phyloP scores from a whole-genome alignment of 495 filamentous ascomycete genomes.

The Bryoglossum gracile region DNA sequence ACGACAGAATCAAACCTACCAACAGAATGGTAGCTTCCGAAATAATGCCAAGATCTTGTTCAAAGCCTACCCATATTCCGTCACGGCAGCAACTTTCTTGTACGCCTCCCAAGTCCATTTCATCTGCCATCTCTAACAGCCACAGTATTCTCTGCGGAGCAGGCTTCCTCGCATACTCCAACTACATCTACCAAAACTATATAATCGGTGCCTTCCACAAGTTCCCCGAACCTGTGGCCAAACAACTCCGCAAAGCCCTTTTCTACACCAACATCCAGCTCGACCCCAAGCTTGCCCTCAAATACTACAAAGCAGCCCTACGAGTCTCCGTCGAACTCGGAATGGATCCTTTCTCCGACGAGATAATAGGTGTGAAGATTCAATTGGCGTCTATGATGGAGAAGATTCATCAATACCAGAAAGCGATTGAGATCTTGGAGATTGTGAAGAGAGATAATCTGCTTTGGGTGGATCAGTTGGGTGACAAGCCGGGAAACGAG shows the following conservation, averaged over 20 bases:
- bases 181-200: constrained; percentile 60
- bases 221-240: constrained; percentile 74
- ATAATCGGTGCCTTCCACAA: constrained; percentile 59
- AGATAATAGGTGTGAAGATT: constrained; percentile 82
- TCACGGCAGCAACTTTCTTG: constrained; percentile 13
- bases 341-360: constrained; percentile 83
- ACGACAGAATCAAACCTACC: constrained; percentile 15
- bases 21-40: constrained; percentile 2
- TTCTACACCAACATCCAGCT: constrained; percentile 74
- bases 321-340: constrained; percentile 57
- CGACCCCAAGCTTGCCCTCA: constrained; percentile 65
- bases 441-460: constrained; percentile 51
- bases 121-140: constrained; percentile 1
- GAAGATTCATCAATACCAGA: constrained; percentile 55
- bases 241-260: constrained; percentile 73
- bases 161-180: constrained; percentile 45
- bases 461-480: constrained; percentile 51
- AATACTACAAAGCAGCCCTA: constrained; percentile 74
- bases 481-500: constrained; percentile 45
- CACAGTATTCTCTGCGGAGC: constrained; percentile 43
- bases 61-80: constrained; percentile 19
- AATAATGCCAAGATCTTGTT: constrained; percentile 14
- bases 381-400: constrained; percentile 73
- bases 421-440: constrained; percentile 69
- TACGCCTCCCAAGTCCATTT: background rate